Conservation (phyloP, 257 asterid genomes). For the Capsicum baccatum region DNA sequence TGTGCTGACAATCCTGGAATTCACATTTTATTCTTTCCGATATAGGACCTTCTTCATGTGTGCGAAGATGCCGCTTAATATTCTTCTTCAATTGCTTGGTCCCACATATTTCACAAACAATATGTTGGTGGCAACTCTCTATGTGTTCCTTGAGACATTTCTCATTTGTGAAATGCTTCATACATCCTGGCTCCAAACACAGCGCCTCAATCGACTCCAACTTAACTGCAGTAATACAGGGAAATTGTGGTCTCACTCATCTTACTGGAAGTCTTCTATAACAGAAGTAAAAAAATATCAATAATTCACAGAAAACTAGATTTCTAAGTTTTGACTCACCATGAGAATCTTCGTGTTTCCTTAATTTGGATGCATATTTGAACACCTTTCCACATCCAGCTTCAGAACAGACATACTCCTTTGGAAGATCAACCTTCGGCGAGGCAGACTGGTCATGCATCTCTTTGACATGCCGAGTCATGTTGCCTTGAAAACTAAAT, state of each 20-base stretch:
- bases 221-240: slow-evolving; percentile 59
- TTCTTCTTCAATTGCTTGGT: slow-evolving; percentile 79
- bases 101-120: slow-evolving; percentile 76
- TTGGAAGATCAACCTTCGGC: slow-evolving; percentile 39
- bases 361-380: slow-evolving; percentile 66
- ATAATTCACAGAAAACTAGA: background rate
- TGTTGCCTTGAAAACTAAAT: slow-evolving; percentile 65
- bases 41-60: slow-evolving; percentile 55
- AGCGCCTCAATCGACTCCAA: slow-evolving; percentile 74
- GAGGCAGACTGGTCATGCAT: slow-evolving; percentile 57
- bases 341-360: slow-evolving; percentile 76
- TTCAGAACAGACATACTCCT: slow-evolving; percentile 66
- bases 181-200: slow-evolving; percentile 82
- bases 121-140: slow-evolving; percentile 64
- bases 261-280: background rate
- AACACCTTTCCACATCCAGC: slow-evolving; percentile 85
- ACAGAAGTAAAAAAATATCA: background rate
- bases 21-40: slow-evolving; percentile 59
- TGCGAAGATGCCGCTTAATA: slow-evolving; percentile 78
- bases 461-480: slow-evolving; percentile 71
- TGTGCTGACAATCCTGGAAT: slow-evolving; percentile 54
- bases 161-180: slow-evolving; percentile 76
- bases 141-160: slow-evolving; percentile 80
- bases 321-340: slow-evolving; percentile 44
- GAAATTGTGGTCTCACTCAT: background rate